These are phyloP conservation scores for Eutrema japonicum DNA, from an alignment of 345 rosid species.

Conservation along the genomic window DNA sequence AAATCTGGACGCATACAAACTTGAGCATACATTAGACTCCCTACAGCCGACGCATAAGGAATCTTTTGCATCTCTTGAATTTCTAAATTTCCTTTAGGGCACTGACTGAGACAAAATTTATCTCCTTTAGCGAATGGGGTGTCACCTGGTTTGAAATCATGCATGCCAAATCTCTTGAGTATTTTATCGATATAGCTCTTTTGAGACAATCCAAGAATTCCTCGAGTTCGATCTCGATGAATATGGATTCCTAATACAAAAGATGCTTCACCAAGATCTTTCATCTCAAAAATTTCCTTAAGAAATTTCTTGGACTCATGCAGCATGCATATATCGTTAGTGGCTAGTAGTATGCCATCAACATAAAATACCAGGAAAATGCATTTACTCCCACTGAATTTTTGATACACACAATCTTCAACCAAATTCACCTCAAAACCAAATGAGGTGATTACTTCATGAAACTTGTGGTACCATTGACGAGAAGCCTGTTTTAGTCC, in stretches of 20 bases:
- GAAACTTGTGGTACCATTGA: not conserved
- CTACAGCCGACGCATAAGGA: not conserved
- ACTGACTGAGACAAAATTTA: not conserved
- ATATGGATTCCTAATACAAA: too few relatives aligned
- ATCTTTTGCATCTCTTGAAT: not conserved
- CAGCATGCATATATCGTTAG: too few relatives aligned
- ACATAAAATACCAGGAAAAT: too few relatives aligned
- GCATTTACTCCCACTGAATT: too few relatives aligned
- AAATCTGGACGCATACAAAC: not conserved
- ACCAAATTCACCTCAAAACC: too few relatives aligned
- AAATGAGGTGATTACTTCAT: too few relatives aligned
- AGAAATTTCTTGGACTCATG: too few relatives aligned
- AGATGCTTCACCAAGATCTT: too few relatives aligned
- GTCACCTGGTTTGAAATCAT: not conserved
- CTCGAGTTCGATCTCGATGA: too few relatives aligned
- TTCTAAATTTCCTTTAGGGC: not conserved
- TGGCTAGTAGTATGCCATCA: too few relatives aligned
- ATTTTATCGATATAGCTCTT: not conserved
- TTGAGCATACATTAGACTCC: constrained; percentile 6
- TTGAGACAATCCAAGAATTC: not conserved
- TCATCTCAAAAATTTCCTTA: too few relatives aligned
- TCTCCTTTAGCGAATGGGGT: not conserved
- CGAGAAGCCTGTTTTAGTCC: not conserved
- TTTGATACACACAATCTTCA: too few relatives aligned
- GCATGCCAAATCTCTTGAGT: not conserved